Conservation (phyloP, 805 yeast species). For the Allodekkera sacchari region DNA sequence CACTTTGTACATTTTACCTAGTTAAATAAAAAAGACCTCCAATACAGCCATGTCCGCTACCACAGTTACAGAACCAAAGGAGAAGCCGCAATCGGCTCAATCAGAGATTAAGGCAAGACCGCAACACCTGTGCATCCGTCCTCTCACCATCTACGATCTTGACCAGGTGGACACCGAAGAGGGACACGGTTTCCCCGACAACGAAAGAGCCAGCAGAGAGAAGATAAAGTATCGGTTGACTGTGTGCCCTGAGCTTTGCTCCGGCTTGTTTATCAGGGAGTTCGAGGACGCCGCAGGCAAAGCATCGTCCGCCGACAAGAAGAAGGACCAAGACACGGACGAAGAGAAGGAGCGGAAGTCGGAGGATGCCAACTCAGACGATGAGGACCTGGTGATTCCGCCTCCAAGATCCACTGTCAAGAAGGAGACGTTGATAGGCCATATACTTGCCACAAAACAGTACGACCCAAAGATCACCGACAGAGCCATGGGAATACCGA, state of each 20-base stretch:
- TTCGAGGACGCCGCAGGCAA: constrained; percentile 28
- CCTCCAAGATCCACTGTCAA: constrained; percentile 42
- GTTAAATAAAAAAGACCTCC: background rate
- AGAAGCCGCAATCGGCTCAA: background rate
- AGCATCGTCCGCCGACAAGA: constrained; percentile 3
- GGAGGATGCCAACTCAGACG: constrained; percentile 10
- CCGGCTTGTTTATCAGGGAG: constrained; percentile 77
- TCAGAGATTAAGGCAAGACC: constrained; percentile 29
- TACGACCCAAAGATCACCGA: constrained; percentile 39
- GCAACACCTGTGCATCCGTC: constrained; percentile 60
- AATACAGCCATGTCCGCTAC: background rate
- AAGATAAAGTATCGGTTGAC: constrained; percentile 61
- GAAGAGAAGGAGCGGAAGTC: constrained; percentile 9
- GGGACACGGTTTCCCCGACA: constrained; percentile 55
- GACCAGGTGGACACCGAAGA: constrained; percentile 59
- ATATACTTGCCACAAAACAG: constrained; percentile 71
- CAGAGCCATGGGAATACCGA: constrained; percentile 54
- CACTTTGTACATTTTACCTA: background rate
- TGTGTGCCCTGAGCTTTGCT: constrained; percentile 82
- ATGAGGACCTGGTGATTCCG: constrained; percentile 19
- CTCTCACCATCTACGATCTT: constrained; percentile 67
- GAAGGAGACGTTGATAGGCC: constrained; percentile 67
- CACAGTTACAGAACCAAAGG: background rate
- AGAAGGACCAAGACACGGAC: constrained; percentile 14
- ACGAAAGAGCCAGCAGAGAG: constrained; percentile 61